These are phyloP conservation scores for Brassica rapa DNA, from an alignment of 345 rosid genomes.

Conservation along the genomic window DNA sequence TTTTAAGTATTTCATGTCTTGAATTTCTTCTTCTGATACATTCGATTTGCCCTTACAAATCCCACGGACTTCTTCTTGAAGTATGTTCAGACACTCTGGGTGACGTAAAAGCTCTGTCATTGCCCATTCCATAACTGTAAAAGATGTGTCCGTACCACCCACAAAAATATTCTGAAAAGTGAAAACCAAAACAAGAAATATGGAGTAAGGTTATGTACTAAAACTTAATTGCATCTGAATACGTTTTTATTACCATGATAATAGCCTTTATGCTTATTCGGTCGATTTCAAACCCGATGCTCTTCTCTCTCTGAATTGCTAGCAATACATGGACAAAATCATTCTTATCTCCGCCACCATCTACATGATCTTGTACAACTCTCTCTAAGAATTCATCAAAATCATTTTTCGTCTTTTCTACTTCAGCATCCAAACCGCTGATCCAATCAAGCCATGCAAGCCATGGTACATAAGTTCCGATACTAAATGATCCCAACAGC, in stretches of 20 bases:
- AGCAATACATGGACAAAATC: not conserved
- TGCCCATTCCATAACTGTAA: not conserved
- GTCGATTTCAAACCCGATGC: not conserved
- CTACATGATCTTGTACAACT: constrained; percentile 33
- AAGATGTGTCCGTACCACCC: not conserved
- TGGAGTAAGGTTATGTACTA: not conserved
- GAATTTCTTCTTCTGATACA: not conserved
- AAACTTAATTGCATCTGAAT: not conserved
- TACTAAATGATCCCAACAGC: constrained; percentile 38
- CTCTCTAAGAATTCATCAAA: constrained; percentile 40
- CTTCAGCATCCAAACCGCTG: constrained; percentile 25
- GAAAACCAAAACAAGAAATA: not conserved
- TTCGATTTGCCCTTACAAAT: not conserved
- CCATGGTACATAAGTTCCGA: constrained; percentile 58
- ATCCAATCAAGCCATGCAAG: constrained; percentile 51
- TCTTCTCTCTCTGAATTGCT: not conserved
- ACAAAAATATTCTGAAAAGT: not conserved
- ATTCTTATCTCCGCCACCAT: not conserved
- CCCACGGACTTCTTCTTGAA: not conserved
- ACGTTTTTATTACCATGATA: constrained; percentile 38
- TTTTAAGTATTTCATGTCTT: not conserved
- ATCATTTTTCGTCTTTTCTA: constrained; percentile 31
- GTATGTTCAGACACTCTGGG: not conserved
- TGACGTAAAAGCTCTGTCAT: not conserved
- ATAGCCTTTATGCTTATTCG: constrained; percentile 42